Percentiles rank a stretch among this genome's conserved stretches.
Evolutionary conservation across 2,329 filamentous ascomycete genomes (phyloP).

Genomic region (Emergomyces pasteurianus): DNA sequence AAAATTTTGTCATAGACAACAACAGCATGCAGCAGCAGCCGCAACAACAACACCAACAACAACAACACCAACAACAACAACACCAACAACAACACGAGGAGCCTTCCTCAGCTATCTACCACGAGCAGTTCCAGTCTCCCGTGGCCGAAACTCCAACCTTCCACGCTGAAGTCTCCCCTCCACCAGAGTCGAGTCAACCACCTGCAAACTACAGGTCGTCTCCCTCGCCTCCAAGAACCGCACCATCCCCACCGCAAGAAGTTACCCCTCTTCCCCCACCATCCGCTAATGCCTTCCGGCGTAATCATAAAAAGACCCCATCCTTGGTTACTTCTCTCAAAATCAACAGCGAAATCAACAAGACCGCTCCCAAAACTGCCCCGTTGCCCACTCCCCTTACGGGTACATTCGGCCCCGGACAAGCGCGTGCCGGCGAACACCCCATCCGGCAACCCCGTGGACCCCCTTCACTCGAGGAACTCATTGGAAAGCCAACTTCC

Average conservation of each 20-base stretch:
- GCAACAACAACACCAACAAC: not conserved
- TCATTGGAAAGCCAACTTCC: constrained; percentile 76
- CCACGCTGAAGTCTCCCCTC: constrained; percentile 71
- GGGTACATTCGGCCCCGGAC: constrained; percentile 83
- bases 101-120: constrained; percentile 17
- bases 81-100: constrained; percentile 16
- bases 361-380: constrained; percentile 52
- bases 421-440: constrained; percentile 87
- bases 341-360: constrained; percentile 41
- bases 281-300: constrained; percentile 83
- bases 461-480: constrained; percentile 82
- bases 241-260: constrained; percentile 55
- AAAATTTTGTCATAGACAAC: constrained; percentile 66
- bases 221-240: constrained; percentile 50
- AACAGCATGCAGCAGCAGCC: constrained; percentile 34
- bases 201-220: constrained; percentile 45
- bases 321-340: constrained; percentile 46
- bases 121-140: constrained; percentile 34
- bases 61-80: not conserved
- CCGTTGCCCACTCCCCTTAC: constrained; percentile 72
- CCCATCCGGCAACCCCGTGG: constrained; percentile 86
- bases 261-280: constrained; percentile 68
- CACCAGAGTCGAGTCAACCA: constrained; percentile 48
- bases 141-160: constrained; percentile 49
- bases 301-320: constrained; percentile 80